A percentile compares a stretch with the other conserved stretches of the same genome.
Conservation (phyloP, 306 rosid genomes). For the Quercus gilva region DNA sequence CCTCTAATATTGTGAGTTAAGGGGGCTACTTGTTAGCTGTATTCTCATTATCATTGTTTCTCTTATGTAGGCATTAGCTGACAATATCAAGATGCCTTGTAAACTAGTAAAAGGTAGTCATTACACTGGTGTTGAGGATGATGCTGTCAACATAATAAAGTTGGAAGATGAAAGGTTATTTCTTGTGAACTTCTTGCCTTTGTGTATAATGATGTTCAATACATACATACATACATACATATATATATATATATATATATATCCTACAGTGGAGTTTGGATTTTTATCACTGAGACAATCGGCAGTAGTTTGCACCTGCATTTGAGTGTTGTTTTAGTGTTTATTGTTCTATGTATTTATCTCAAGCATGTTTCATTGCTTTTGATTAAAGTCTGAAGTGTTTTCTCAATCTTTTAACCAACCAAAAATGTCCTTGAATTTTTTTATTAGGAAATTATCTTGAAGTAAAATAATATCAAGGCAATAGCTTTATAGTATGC, state of each 20-base stretch:
- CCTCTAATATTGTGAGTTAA: conserved; percentile 5
- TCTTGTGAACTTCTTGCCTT: conserved; percentile 18
- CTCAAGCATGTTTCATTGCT: neutral
- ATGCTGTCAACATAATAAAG: conserved; percentile 88
- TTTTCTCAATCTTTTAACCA: neutral
- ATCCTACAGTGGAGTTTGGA: neutral
- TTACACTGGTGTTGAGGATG: conserved; percentile 98
- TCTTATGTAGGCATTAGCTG: conserved; percentile 84
- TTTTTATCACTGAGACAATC: neutral
- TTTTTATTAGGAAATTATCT: no score
- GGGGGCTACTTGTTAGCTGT: conserved; percentile 13
- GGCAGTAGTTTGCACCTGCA: neutral
- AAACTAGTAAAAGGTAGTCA: conserved; percentile 95
- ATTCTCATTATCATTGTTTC: conserved; percentile 18
- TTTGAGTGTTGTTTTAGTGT: neutral
- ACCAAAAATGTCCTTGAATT: neutral
- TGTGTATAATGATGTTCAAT: conserved; percentile 21
- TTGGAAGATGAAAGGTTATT: conserved; percentile 90
- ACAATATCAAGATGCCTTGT: conserved; percentile 91
- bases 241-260: neutral
- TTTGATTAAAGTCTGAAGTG: neutral
- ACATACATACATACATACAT: neutral
- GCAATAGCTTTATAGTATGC: neutral
- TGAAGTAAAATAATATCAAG: neutral
- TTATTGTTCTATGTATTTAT: neutral